Conservation (phyloP, 2,329 filamentous ascomycete genomes). For the Zelopaecilomyces penicillatus region DNA sequence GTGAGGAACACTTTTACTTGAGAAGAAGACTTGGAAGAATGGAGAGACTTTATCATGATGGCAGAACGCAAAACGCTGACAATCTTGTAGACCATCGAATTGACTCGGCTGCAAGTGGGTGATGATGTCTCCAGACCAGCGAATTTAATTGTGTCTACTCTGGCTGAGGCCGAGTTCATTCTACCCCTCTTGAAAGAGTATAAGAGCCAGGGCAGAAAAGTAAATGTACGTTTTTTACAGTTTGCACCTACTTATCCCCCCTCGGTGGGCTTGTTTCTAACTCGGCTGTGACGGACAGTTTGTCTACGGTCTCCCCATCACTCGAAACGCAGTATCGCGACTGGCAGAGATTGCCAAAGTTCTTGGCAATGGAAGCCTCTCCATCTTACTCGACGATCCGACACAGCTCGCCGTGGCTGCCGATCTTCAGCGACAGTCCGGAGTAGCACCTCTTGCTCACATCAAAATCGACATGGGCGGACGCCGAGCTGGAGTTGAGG, state of each 20-base stretch:
- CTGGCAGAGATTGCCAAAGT: constrained; percentile 46
- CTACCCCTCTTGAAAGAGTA: constrained; percentile 52
- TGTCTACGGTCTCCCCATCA: constrained; percentile 64
- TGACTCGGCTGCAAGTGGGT: constrained; percentile 64
- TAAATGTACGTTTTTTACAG: constrained; percentile 43
- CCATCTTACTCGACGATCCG: constrained; percentile 62
- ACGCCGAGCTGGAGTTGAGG: constrained; percentile 57
- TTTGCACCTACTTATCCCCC: too few relatives aligned
- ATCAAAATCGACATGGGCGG: constrained; percentile 71
- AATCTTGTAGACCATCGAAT: constrained; percentile 50
- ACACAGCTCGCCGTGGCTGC: constrained; percentile 46
- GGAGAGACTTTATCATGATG: neutral
- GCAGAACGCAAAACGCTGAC: constrained; percentile 8
- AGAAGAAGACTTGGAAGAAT: neutral
- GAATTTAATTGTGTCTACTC: constrained; percentile 63
- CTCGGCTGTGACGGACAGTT: constrained; percentile 32
- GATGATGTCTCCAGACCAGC: constrained; percentile 35
- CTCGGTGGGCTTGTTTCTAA: neutral
- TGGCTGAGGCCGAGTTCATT: constrained; percentile 65
- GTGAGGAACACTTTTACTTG: constrained; percentile 27
- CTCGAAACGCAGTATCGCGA: constrained; percentile 50
- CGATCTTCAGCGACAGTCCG: constrained; percentile 32
- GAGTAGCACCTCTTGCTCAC: constrained; percentile 47
- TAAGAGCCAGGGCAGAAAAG: constrained; percentile 40
- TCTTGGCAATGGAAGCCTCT: constrained; percentile 49